phyloP scores from a whole-genome alignment of 805 yeast genomes.

The Teunomyces funiuensis region DNA sequence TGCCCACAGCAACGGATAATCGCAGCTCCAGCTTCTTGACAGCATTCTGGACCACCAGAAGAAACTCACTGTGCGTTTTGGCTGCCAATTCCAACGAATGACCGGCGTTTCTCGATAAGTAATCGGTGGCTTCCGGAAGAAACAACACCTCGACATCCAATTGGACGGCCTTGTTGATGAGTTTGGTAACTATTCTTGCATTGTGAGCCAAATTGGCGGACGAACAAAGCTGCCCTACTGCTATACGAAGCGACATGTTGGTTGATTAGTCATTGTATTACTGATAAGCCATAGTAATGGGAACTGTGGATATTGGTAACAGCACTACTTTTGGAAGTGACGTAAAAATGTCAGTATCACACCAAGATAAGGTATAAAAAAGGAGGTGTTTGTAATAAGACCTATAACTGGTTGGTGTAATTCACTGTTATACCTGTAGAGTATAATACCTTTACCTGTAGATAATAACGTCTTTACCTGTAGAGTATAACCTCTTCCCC shows the following conservation, averaged over 20 bases:
- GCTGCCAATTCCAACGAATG: constrained; percentile 66
- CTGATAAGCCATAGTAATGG: background rate
- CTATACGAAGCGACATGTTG: constrained; percentile 35
- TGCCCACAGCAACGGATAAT: constrained; percentile 76
- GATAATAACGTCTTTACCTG: no score
- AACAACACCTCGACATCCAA: constrained; percentile 68
- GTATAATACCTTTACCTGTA: no score
- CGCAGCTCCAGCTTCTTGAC: constrained; percentile 38
- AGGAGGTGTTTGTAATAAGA: no score
- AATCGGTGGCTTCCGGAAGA: constrained; percentile 93
- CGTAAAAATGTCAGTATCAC: no score
- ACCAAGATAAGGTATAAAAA: no score
- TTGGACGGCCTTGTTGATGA: constrained; percentile 64
- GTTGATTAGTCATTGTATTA: background rate
- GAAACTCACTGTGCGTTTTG: constrained; percentile 35
- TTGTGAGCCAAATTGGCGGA: constrained; percentile 61
- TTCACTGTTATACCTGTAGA: no score
- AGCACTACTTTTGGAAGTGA: no score
- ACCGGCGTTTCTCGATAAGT: constrained; percentile 65
- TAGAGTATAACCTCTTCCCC: no score
- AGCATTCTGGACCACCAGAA: constrained; percentile 45
- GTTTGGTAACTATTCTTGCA: constrained; percentile 53
- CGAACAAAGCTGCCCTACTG: constrained; percentile 86
- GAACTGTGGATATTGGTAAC: background rate
- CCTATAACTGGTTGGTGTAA: no score